A percentile compares a stretch with the other conserved stretches of the same genome.
Evolutionary conservation across 345 rosid genomes (phyloP).

Genomic region (Eutrema japonicum): DNA sequence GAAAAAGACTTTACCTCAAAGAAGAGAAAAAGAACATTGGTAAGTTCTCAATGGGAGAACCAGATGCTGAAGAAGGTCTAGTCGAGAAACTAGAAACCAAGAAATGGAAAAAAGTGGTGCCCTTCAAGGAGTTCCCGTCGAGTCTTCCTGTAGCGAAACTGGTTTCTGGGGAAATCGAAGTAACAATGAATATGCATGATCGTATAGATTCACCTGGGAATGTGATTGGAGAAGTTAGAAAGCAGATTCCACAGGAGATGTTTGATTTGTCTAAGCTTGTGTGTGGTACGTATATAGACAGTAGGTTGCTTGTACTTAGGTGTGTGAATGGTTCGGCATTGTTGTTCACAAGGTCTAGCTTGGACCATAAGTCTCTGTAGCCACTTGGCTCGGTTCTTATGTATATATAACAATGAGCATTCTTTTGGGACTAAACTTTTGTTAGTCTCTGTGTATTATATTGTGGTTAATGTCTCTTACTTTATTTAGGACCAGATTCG

Average conservation of each 20-base stretch:
- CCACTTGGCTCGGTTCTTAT: constrained; percentile 28
- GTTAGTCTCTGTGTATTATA: constrained; percentile 8
- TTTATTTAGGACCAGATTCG: no score
- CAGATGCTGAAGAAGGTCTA: constrained; percentile 53
- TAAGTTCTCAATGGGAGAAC: constrained; percentile 53
- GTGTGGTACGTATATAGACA: constrained; percentile 80
- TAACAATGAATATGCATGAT: constrained; percentile 55
- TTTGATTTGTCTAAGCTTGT: constrained; percentile 80
- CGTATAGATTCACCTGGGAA: constrained; percentile 52
- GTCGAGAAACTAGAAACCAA: constrained; percentile 59
- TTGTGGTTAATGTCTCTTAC: background rate
- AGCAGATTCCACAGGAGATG: constrained; percentile 81
- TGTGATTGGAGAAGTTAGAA: constrained; percentile 72
- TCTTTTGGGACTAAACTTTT: constrained; percentile 25
- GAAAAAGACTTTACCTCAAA: constrained; percentile 75
- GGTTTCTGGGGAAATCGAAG: constrained; percentile 58
- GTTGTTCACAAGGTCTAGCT: constrained; percentile 60
- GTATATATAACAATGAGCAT: constrained; percentile 27
- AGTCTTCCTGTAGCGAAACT: constrained; percentile 90
- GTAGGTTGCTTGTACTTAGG: constrained; percentile 74
- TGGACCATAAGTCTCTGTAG: constrained; percentile 33
- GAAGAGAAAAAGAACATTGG: constrained; percentile 57
- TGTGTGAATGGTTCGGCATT: constrained; percentile 88
- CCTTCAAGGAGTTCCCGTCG: constrained; percentile 79
- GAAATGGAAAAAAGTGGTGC: constrained; percentile 75